A percentile compares a stretch with the other conserved stretches of the same genome.
phyloP scores from a whole-genome alignment of 257 asterid genomes.

The Nicotiana knightiana region DNA sequence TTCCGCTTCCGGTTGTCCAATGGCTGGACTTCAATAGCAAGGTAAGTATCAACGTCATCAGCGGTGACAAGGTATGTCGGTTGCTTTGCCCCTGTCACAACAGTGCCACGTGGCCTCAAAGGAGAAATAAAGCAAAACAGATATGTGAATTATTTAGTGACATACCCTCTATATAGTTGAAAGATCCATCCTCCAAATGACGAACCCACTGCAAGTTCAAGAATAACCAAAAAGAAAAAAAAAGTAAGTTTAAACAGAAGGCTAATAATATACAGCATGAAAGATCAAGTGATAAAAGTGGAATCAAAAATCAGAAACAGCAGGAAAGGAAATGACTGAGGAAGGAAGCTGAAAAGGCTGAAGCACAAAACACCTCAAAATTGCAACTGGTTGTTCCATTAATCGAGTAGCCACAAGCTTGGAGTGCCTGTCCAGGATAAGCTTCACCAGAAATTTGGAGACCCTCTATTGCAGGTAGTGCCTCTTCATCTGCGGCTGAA shows the following conservation, averaged over 20 bases:
- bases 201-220: slow-evolving; percentile 90
- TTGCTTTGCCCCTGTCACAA: slow-evolving; percentile 81
- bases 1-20: slow-evolving; percentile 92
- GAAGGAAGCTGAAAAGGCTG: background rate
- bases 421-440: slow-evolving; percentile 85
- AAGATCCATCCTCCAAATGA: slow-evolving; percentile 92
- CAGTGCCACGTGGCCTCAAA: slow-evolving; percentile 16
- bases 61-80: slow-evolving; percentile 94
- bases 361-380: slow-evolving; percentile 62
- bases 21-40: slow-evolving; percentile 98
- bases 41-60: slow-evolving; percentile 81
- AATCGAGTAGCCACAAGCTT: slow-evolving; percentile 85
- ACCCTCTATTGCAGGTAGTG: slow-evolving; percentile 86
- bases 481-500: slow-evolving; percentile 55
- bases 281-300: slow-evolving; percentile 12
- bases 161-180: slow-evolving; percentile 81
- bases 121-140: slow-evolving; percentile 11
- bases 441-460: slow-evolving; percentile 97
- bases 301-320: background rate
- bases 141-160: slow-evolving; percentile 6
- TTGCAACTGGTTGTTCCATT: slow-evolving; percentile 99
- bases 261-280: slow-evolving; percentile 14
- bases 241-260: slow-evolving; percentile 11
- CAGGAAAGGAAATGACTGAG: background rate
- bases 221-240: slow-evolving; percentile 11